phyloP scores from a whole-genome alignment of 305 asterid species.

The Fraxinus velutina region DNA sequence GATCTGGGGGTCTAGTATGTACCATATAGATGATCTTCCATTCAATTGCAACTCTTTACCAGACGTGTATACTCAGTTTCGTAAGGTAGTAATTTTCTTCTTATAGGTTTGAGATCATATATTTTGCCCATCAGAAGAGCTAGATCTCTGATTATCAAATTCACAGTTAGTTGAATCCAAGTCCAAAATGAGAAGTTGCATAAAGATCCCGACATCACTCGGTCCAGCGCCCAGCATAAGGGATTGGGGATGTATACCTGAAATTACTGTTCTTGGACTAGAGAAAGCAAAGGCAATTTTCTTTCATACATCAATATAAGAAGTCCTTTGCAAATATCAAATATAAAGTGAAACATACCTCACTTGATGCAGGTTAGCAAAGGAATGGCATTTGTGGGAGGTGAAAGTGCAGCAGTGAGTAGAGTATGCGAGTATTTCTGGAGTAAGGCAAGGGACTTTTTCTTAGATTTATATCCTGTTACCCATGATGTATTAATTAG shows the following conservation, averaged over 20 bases:
- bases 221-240: constrained; percentile 65
- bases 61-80: constrained; percentile 85
- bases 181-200: constrained; percentile 55
- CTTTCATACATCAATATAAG: not conserved
- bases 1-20: constrained; percentile 82
- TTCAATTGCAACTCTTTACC: constrained; percentile 61
- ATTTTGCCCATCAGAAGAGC: constrained; percentile 8
- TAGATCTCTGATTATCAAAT: constrained; percentile 25
- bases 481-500: not conserved
- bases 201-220: constrained; percentile 58
- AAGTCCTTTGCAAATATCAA: not conserved
- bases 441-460: constrained; percentile 58
- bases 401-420: constrained; percentile 82
- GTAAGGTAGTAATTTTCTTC: constrained; percentile 51
- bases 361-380: constrained; percentile 48
- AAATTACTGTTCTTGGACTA: constrained; percentile 58
- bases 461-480: not conserved
- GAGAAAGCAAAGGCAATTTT: constrained; percentile 54
- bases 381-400: constrained; percentile 88
- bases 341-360: constrained; percentile 9
- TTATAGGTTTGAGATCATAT: not conserved
- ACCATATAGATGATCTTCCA: constrained; percentile 85
- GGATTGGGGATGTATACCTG: constrained; percentile 86
- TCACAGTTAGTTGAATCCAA: constrained; percentile 74
- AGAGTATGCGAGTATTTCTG: constrained; percentile 85